A percentile compares a stretch with the other conserved stretches of the same genome.
These are phyloP conservation scores for Neltuma alba DNA, from an alignment of 306 rosid genomes.

Conservation along the genomic window DNA sequence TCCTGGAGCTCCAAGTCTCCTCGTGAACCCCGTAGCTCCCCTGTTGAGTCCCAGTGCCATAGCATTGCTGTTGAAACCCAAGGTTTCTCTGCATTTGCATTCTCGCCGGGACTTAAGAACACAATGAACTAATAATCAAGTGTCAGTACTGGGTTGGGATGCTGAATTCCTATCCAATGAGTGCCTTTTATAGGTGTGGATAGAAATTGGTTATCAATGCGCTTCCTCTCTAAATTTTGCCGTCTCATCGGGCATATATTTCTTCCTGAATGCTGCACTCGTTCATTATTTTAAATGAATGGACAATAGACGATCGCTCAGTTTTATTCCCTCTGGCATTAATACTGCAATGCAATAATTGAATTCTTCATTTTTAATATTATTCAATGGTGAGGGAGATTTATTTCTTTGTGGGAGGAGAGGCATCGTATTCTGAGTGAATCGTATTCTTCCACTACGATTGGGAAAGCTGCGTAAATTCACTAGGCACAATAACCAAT, in stretches of 20 bases:
- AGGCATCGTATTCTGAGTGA: conserved; percentile 13
- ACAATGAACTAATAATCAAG: not conserved
- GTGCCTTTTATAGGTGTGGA: conserved; percentile 15
- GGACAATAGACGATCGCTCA: not conserved
- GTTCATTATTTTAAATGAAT: not conserved
- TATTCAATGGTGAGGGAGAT: not conserved
- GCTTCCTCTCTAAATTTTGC: not conserved
- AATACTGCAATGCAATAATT: not conserved
- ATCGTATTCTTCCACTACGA: not conserved
- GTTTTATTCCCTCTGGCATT: not conserved
- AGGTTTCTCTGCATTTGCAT: conserved; percentile 18
- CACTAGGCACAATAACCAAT: not conserved
- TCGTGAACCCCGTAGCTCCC: conserved; percentile 1
- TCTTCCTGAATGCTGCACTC: not conserved
- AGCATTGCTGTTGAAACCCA: conserved; percentile 40
- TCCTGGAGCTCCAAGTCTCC: conserved; percentile 30
- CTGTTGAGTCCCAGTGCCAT: conserved; percentile 16
- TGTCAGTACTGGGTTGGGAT: not conserved
- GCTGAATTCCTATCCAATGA: not conserved
- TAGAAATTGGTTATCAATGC: not conserved
- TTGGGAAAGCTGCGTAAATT: not conserved
- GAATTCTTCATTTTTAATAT: not conserved
- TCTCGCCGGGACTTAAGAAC: not conserved
- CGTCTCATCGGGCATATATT: not conserved
- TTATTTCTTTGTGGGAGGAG: not conserved